Evolutionary conservation across 129 eudicot genomes (phyloP).

Genomic region (Saussurea involucrata): DNA sequence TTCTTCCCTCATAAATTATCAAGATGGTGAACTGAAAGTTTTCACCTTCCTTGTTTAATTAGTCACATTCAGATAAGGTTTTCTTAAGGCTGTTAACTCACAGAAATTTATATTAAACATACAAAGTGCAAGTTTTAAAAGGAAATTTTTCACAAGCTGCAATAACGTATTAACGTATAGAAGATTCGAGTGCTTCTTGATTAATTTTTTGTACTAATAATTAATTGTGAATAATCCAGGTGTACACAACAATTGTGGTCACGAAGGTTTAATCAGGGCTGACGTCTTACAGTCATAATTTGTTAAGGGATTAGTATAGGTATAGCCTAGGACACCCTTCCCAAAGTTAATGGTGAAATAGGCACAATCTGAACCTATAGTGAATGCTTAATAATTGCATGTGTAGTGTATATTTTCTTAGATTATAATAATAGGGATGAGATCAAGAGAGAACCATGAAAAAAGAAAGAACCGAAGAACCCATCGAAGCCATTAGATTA

Average conservation of each 20-base stretch:
- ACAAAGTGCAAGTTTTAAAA: too few relatives aligned
- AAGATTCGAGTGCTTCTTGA: neutral
- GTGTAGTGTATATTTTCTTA: neutral
- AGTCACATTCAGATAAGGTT: neutral
- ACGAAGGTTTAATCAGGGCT: too few relatives aligned
- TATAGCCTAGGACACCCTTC: too few relatives aligned
- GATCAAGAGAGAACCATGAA: too few relatives aligned
- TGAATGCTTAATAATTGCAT: neutral
- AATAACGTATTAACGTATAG: neutral
- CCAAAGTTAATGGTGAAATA: neutral
- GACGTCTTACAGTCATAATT: too few relatives aligned
- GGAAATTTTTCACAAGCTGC: neutral
- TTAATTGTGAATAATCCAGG: neutral
- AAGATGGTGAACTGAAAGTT: neutral
- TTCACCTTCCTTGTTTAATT: neutral
- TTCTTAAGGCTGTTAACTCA: too few relatives aligned
- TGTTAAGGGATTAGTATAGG: too few relatives aligned
- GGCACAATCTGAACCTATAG: neutral
- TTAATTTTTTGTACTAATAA: neutral
- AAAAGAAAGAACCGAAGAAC: too few relatives aligned
- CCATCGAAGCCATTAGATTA: too few relatives aligned
- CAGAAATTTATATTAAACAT: too few relatives aligned
- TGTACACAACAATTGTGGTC: too few relatives aligned
- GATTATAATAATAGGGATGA: too few relatives aligned
- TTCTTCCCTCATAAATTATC: neutral